Conservation (phyloP, 2,329 filamentous ascomycete species). For the Endothia cerciana region DNA sequence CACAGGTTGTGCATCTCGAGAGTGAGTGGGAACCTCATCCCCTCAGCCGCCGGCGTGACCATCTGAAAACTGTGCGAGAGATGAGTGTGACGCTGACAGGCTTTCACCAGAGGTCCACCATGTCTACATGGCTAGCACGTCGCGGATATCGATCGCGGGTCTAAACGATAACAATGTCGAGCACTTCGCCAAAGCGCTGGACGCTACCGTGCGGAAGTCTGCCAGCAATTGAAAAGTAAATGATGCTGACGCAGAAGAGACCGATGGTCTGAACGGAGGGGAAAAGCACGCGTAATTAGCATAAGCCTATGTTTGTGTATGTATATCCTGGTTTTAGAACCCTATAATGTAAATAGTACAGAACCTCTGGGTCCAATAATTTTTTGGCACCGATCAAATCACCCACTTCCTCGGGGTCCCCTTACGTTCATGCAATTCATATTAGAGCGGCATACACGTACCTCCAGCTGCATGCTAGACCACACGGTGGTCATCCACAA, state of each 20-base stretch:
- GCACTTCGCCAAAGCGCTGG: conserved; percentile 36
- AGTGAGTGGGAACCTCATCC: conserved; percentile 30
- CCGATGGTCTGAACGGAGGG: background rate
- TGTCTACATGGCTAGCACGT: conserved; percentile 45
- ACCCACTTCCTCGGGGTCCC: too few species aligned
- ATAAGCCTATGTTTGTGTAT: too few species aligned
- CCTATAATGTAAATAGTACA: too few species aligned
- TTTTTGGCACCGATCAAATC: too few species aligned
- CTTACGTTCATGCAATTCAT: too few species aligned
- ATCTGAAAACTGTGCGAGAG: background rate
- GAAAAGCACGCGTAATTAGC: background rate
- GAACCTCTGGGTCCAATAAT: too few species aligned
- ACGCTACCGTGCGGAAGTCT: conserved; percentile 24
- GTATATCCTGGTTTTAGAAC: too few species aligned
- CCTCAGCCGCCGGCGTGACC: background rate
- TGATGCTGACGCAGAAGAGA: background rate
- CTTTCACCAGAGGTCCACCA: conserved; percentile 37
- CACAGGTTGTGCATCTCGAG: conserved; percentile 46
- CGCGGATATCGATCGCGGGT: conserved; percentile 45
- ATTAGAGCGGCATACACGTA: too few species aligned
- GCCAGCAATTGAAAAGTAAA: background rate
- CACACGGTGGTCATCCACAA: too few species aligned
- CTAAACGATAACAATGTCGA: conserved; percentile 42
- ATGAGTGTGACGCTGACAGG: too few species aligned
- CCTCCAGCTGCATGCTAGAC: too few species aligned